Percentiles rank a stretch among this genome's conserved stretches.
These are phyloP conservation scores for Acidiella bohemica DNA, from an alignment of 495 filamentous ascomycete genomes.

Conservation along the genomic window DNA sequence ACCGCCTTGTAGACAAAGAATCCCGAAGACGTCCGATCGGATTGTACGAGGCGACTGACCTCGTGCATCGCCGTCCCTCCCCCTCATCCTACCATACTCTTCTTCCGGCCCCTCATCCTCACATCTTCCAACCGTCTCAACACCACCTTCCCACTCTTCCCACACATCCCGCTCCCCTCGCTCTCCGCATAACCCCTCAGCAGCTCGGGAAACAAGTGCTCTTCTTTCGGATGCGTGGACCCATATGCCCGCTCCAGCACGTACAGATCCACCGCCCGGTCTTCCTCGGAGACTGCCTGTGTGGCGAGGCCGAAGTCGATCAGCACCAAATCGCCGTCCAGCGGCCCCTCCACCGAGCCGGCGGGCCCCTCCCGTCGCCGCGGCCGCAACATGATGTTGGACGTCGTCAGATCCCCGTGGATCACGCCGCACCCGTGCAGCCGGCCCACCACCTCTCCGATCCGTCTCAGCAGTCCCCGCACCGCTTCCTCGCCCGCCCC, in stretches of 20 bases:
- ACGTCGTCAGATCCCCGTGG: slow-evolving; percentile 94
- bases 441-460: slow-evolving; percentile 61
- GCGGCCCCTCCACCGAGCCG: neutral
- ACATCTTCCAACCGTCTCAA: slow-evolving; percentile 82
- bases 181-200: slow-evolving; percentile 47
- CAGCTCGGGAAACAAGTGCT: slow-evolving; percentile 52
- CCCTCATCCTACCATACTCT: slow-evolving; percentile 77
- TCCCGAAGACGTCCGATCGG: too few species aligned
- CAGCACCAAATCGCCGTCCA: slow-evolving; percentile 65
- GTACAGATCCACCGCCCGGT: slow-evolving; percentile 91
- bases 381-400: slow-evolving; percentile 78
- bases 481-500: neutral
- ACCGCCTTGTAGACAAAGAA: too few species aligned
- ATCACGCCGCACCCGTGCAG: slow-evolving; percentile 74
- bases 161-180: slow-evolving; percentile 22
- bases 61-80: too few species aligned
- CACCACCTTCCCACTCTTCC: slow-evolving; percentile 43
- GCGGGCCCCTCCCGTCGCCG: neutral
- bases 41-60: too few species aligned
- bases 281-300: slow-evolving; percentile 75
- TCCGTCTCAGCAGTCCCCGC: slow-evolving; percentile 49
- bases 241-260: slow-evolving; percentile 93
- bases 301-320: slow-evolving; percentile 93
- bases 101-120: slow-evolving; percentile 89
- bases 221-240: slow-evolving; percentile 82